phyloP scores from a whole-genome alignment of 805 yeast genomes.

The Metschnikowia noctiluminum region DNA sequence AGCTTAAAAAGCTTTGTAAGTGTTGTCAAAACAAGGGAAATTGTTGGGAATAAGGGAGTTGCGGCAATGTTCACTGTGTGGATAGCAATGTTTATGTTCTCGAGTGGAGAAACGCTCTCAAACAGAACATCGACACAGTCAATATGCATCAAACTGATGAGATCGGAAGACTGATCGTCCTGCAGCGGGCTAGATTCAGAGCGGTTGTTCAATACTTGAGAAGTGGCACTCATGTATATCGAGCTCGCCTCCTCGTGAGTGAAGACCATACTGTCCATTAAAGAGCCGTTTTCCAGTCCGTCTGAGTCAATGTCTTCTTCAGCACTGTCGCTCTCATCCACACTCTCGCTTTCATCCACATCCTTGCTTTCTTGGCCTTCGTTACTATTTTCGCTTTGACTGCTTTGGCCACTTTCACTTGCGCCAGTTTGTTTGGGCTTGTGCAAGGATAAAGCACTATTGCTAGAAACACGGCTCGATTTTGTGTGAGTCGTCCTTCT shows the following conservation, averaged over 20 bases:
- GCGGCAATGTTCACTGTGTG: conserved; percentile 42
- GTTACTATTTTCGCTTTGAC: not conserved
- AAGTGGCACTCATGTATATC: conserved; percentile 79
- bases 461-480: too few species aligned
- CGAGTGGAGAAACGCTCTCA: conserved; percentile 40
- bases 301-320: conserved; percentile 11
- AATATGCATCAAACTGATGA: conserved; percentile 27
- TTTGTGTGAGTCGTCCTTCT: too few species aligned
- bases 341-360: not conserved
- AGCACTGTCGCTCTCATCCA: not conserved
- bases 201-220: conserved; percentile 37
- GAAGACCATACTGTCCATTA: conserved; percentile 57
- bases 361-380: not conserved
- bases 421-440: too few species aligned
- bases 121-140: conserved; percentile 42
- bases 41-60: conserved; percentile 40
- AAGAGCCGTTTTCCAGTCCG: conserved; percentile 40
- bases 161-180: not conserved
- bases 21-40: conserved; percentile 35
- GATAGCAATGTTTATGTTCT: conserved; percentile 37
- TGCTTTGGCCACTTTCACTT: not conserved
- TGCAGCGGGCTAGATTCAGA: not conserved
- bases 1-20: conserved; percentile 34
- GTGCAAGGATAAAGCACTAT: too few species aligned
- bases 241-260: conserved; percentile 69